Conservation (phyloP, 306 rosid genomes). For the Prunus dulcis region DNA sequence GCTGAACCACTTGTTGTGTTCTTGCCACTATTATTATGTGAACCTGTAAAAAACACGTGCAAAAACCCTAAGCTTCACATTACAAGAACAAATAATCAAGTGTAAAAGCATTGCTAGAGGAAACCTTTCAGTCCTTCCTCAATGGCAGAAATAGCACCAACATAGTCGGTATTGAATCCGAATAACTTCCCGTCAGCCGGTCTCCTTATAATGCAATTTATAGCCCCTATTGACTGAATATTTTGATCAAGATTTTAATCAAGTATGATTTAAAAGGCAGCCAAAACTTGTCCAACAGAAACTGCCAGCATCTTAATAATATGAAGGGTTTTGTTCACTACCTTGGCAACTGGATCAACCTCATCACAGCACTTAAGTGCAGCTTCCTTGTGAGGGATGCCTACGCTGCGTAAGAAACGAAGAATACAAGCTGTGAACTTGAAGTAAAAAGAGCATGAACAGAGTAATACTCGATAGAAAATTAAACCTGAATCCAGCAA, state of each 20-base stretch:
- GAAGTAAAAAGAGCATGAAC: slow-evolving; percentile 14
- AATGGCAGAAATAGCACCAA: slow-evolving; percentile 84
- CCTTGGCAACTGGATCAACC: slow-evolving; percentile 93
- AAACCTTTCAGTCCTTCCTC: slow-evolving; percentile 83
- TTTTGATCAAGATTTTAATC: not conserved
- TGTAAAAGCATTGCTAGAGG: no score
- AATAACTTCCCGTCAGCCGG: slow-evolving; percentile 73
- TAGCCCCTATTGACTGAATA: slow-evolving; percentile 85
- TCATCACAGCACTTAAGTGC: slow-evolving; percentile 78
- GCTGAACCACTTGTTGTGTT: slow-evolving; percentile 40
- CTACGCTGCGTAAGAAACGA: slow-evolving; percentile 48
- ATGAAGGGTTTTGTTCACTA: slow-evolving; percentile 27
- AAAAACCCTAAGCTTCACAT: no score
- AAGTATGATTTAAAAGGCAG: slow-evolving; percentile 1
- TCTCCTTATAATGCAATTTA: slow-evolving; percentile 74
- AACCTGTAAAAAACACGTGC: slow-evolving; percentile 28
- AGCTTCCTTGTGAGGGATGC: slow-evolving; percentile 87
- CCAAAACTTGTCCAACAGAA: not conserved
- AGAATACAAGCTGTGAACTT: slow-evolving; percentile 6
- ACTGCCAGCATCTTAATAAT: slow-evolving; percentile 7
- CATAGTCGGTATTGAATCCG: slow-evolving; percentile 84
- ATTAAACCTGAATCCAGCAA: slow-evolving; percentile 83
- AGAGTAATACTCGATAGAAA: not conserved
- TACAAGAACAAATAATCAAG: no score
- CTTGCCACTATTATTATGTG: slow-evolving; percentile 27